Evolutionary conservation across 306 rosid genomes (phyloP).

Genomic region (Vigna reflexopilosa): DNA sequence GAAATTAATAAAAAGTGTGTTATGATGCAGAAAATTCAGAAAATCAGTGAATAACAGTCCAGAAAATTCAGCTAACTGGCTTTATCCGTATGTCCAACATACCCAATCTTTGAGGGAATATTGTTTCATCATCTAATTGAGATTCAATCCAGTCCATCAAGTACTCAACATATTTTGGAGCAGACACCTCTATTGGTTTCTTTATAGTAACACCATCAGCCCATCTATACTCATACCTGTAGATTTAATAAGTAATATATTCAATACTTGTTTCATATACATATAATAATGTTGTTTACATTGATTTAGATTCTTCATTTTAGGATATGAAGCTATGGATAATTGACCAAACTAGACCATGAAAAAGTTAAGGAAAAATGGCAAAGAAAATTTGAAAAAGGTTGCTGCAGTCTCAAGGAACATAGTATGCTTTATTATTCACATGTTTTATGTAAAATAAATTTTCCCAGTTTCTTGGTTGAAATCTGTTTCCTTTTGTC

Average conservation of each 20-base stretch:
- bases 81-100: constrained; percentile 25
- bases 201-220: constrained; percentile 85
- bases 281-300: constrained; percentile 14
- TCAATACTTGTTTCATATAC: constrained; percentile 22
- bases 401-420: not conserved
- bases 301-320: constrained; percentile 15
- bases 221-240: constrained; percentile 89
- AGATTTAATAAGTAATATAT: constrained; percentile 18
- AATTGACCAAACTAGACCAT: not conserved
- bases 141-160: constrained; percentile 93
- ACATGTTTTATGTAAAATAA: not conserved
- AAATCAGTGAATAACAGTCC: not conserved
- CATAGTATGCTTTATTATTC: constrained; percentile 10
- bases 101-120: constrained; percentile 87
- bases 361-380: constrained; percentile 8
- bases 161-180: constrained; percentile 87
- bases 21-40: not conserved
- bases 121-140: constrained; percentile 83
- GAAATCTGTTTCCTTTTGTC: constrained; percentile 8
- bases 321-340: not conserved
- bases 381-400: constrained; percentile 18
- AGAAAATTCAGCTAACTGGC: constrained; percentile 19
- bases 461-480: not conserved
- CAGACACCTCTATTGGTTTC: constrained; percentile 91
- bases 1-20: not conserved